Conservation (phyloP, 495 filamentous ascomycete species). For the Acidomyces sp. region DNA sequence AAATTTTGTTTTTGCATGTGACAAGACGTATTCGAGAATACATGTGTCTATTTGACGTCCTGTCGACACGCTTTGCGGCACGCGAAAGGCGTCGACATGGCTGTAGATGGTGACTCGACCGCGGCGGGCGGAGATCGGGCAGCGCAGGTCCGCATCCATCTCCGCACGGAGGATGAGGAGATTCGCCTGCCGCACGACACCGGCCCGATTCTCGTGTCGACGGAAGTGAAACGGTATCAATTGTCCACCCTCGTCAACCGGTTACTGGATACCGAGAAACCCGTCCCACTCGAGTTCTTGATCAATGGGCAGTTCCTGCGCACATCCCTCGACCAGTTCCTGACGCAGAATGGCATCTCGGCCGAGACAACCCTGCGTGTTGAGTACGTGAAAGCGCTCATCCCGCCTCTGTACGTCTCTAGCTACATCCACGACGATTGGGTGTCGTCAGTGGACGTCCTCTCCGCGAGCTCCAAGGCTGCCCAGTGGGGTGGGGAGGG, state of each 20-base stretch:
- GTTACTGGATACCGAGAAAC: constrained; percentile 61
- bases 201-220: constrained; percentile 51
- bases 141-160: constrained; percentile 46
- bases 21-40: too few species aligned
- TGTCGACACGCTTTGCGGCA: too few species aligned
- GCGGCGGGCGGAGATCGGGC: not conserved
- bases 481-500: constrained; percentile 43
- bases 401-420: constrained; percentile 73
- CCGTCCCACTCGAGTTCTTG: constrained; percentile 91
- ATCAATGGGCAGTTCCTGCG: constrained; percentile 82
- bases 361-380: constrained; percentile 73
- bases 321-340: constrained; percentile 77
- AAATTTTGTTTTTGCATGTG: too few species aligned
- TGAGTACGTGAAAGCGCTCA: constrained; percentile 82
- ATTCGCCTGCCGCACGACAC: constrained; percentile 48
- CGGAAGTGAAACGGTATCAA: constrained; percentile 78
- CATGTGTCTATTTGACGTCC: too few species aligned
- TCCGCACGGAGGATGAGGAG: constrained; percentile 45
- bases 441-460: constrained; percentile 83
- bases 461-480: constrained; percentile 52
- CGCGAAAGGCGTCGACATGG: too few species aligned
- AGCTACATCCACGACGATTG: constrained; percentile 94
- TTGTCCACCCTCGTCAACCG: constrained; percentile 90
- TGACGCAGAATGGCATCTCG: constrained; percentile 71
- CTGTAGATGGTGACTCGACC: too few species aligned